Base-by-base conservation (phyloP, 345 rosid species). In the Dipteronia dyeriana region DNA sequence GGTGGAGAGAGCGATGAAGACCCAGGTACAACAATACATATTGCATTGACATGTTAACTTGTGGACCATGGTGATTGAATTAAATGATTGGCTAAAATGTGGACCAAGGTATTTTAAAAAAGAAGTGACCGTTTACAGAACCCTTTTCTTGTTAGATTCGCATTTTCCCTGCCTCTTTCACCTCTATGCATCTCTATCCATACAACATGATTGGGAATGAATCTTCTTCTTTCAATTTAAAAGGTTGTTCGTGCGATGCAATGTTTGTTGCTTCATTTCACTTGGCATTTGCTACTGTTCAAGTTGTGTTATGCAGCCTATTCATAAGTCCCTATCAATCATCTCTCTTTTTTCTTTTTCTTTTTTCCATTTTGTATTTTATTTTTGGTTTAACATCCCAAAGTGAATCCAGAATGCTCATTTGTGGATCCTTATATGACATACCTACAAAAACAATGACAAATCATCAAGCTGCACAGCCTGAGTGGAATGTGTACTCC, bases 1-100 rank as follows among this genome's bases (percentile, higher is more conserved):
- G 92, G 94, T 78, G 92, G 81, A 79, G 92, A 90, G 66, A 87
- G 89, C 81, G 94, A 90, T 66, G 94, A 82, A 23, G 88, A 82
- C 29, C 86, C 79, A 71, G 92, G 92, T 90, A 79, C 3, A 39
- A 51, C 53, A 64, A 41, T 31, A 53, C 51, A 13, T 65, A 51
- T 64, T 39, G n/a, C 49, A 60, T 53, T 74, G 41, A 62, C 23
- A 2, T 7, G 60, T 6, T 45, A 74, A 74, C n/a, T 2, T 20
- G 9, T 25, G 25, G 23, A 19, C 45, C 26, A 45, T 62, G 59
- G 56, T 74, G 20, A 1, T 47, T 29, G 64, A 19, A 9, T 17
- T 51, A 61, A 45, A 63, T 74, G 23, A 74, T 60, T 2, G 29
- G 45, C 13, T 45, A 74, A 74, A 19, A 4, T 8, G 2, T 25